A percentile compares a stretch with the other conserved stretches of the same genome.
phyloP scores from a whole-genome alignment of 2,329 filamentous ascomycete genomes.

The Aotearoamyces nothofagi region DNA sequence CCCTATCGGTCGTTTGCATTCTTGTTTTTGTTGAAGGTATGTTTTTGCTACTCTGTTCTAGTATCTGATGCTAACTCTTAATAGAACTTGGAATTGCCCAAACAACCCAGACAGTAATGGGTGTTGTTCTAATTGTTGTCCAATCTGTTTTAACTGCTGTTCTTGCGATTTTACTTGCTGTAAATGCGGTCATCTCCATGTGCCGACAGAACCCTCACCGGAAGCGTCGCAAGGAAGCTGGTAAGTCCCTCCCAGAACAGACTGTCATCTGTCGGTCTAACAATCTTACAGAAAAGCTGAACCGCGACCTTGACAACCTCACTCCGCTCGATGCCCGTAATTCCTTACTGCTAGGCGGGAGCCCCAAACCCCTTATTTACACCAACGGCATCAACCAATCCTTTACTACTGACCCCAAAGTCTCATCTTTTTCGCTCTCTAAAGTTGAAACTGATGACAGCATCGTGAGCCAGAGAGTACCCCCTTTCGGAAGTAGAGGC shows the following conservation, averaged over 20 bases:
- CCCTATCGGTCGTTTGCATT: conserved; percentile 78
- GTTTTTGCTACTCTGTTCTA: background rate
- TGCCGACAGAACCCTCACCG: conserved; percentile 83
- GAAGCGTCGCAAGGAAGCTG: conserved; percentile 74
- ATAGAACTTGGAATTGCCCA: conserved; percentile 69
- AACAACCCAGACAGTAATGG: conserved; percentile 87
- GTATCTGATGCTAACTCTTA: background rate
- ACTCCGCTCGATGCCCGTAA: conserved; percentile 80
- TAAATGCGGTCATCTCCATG: conserved; percentile 75
- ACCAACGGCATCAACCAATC: background rate
- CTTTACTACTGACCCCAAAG: background rate
- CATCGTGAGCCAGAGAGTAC: conserved; percentile 16
- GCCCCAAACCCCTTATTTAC: conserved; percentile 12
- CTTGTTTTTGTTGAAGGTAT: conserved; percentile 68
- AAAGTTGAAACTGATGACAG: conserved; percentile 7
- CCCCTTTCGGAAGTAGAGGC: conserved; percentile 13
- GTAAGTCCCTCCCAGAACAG: conserved; percentile 37
- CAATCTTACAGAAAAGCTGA: conserved; percentile 46
- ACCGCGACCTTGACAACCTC: conserved; percentile 64
- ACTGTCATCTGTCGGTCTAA: conserved; percentile 5
- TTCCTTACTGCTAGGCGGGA: conserved; percentile 55
- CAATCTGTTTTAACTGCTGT: conserved; percentile 73
- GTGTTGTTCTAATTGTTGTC: conserved; percentile 83
- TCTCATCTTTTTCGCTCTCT: background rate
- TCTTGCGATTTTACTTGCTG: conserved; percentile 73